A percentile compares a stretch with the other conserved stretches of the same genome.
Evolutionary conservation across 805 yeast genomes (phyloP).

Genomic region (Ogataea degrootiae): DNA sequence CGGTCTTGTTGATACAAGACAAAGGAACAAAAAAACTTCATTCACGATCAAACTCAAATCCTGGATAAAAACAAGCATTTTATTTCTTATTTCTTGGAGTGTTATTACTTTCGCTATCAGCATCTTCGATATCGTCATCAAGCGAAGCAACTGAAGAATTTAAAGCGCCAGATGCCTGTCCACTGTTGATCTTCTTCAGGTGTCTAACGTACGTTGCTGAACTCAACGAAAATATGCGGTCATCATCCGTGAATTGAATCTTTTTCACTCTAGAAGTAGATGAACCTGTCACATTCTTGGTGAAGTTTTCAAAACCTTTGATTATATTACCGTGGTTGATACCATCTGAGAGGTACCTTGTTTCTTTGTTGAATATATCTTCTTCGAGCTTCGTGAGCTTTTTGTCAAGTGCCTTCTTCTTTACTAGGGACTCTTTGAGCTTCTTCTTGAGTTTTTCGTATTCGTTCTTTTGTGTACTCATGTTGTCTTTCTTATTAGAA

Average conservation of each 20-base stretch:
- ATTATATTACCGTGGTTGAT: conserved; percentile 70
- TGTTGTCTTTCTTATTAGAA: conserved; percentile 6
- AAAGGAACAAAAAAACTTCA: background rate
- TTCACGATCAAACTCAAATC: too few species aligned
- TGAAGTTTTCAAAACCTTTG: conserved; percentile 84
- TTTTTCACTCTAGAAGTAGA: conserved; percentile 38
- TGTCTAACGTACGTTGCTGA: conserved; percentile 66
- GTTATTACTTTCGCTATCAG: conserved; percentile 15
- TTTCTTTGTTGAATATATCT: conserved; percentile 71
- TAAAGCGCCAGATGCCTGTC: conserved; percentile 11
- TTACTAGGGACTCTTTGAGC: conserved; percentile 56
- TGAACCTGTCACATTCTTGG: conserved; percentile 36
- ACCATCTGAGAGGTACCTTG: conserved; percentile 70
- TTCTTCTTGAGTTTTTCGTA: conserved; percentile 66
- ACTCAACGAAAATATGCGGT: conserved; percentile 74
- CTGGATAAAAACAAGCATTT: background rate
- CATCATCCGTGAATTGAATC: conserved; percentile 61
- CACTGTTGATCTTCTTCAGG: conserved; percentile 43
- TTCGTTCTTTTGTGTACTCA: conserved; percentile 29
- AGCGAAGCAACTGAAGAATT: conserved; percentile 9
- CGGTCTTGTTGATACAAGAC: background rate
- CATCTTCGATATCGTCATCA: conserved; percentile 19
- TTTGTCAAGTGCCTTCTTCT: conserved; percentile 62
- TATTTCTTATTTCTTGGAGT: conserved; percentile 17
- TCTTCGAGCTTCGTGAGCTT: conserved; percentile 66